Evolutionary conservation across 352 stramenopile species (phyloP).

Genomic region (Aphanomyces astaci): DNA sequence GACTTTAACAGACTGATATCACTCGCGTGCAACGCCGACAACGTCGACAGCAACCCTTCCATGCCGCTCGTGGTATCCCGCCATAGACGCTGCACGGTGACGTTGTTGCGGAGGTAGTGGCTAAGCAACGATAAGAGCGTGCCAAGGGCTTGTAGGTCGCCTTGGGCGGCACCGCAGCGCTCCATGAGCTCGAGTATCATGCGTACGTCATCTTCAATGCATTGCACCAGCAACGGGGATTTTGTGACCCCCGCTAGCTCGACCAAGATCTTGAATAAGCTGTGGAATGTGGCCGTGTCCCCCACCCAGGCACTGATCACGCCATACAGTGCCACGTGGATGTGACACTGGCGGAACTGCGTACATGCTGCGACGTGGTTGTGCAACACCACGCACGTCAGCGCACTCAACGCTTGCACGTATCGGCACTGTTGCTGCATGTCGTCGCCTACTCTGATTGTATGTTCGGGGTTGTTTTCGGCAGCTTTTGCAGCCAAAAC

Average conservation of each 20-base stretch:
- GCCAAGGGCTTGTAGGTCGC: constrained; percentile 30
- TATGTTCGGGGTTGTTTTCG: neutral
- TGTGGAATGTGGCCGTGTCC: neutral
- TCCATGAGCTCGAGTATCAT: constrained; percentile 49
- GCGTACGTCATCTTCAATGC: constrained; percentile 51
- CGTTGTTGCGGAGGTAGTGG: constrained; percentile 3
- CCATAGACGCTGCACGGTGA: neutral
- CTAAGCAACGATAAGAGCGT: neutral
- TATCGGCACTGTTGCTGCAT: too few species aligned
- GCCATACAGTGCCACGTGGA: constrained; percentile 49
- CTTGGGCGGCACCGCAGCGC: constrained; percentile 37
- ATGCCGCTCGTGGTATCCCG: constrained; percentile 26
- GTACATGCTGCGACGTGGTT: constrained; percentile 35
- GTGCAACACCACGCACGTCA: constrained; percentile 46
- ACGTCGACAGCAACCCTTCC: constrained; percentile 46
- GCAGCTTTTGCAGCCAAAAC: constrained; percentile 34
- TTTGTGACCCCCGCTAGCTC: constrained; percentile 29
- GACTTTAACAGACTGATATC: constrained; percentile 29
- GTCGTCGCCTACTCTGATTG: too few species aligned
- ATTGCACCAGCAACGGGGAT: constrained; percentile 29
- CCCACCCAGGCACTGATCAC: constrained; percentile 40
- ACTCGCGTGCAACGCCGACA: constrained; percentile 42
- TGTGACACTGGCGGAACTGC: constrained; percentile 47
- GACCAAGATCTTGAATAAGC: constrained; percentile 37
- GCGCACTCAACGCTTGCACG: constrained; percentile 20